phyloP scores from a whole-genome alignment of 345 rosid species.

The Orychophragmus violaceus region DNA sequence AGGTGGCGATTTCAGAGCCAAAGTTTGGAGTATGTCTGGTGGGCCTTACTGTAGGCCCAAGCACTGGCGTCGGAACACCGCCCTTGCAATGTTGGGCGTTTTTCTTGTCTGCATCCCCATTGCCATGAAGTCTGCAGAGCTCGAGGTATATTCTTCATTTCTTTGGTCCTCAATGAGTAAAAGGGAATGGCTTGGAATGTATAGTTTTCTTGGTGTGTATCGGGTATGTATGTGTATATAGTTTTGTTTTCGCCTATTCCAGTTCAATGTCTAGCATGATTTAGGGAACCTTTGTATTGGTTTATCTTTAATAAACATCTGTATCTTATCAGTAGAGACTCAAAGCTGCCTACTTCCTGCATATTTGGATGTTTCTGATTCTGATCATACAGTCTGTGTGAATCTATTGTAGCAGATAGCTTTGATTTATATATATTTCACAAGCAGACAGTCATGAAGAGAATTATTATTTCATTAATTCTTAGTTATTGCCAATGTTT shows the following conservation, averaged over 20 bases:
- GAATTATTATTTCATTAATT: not conserved
- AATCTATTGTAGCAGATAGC: not conserved
- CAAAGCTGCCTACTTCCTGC: not conserved
- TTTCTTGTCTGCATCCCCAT: conserved; percentile 82
- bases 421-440: not conserved
- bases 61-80: conserved; percentile 95
- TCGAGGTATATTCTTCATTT: conserved; percentile 48
- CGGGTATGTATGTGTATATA: not conserved
- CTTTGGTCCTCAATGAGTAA: not conserved
- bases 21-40: conserved; percentile 94
- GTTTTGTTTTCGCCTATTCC: not conserved
- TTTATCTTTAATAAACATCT: not conserved
- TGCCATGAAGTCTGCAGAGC: conserved; percentile 85
- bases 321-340: not conserved
- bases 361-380: not conserved
- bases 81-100: conserved; percentile 78
- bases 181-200: not conserved
- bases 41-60: conserved; percentile 96
- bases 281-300: not conserved
- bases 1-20: conserved; percentile 73
- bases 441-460: not conserved
- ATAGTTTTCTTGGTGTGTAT: no score
- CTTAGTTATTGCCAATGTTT: not conserved
- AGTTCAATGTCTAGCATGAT: not conserved
- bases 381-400: not conserved